Conservation (phyloP, 768 basidiomycete genomes). For the Lactarius hengduanensis region DNA sequence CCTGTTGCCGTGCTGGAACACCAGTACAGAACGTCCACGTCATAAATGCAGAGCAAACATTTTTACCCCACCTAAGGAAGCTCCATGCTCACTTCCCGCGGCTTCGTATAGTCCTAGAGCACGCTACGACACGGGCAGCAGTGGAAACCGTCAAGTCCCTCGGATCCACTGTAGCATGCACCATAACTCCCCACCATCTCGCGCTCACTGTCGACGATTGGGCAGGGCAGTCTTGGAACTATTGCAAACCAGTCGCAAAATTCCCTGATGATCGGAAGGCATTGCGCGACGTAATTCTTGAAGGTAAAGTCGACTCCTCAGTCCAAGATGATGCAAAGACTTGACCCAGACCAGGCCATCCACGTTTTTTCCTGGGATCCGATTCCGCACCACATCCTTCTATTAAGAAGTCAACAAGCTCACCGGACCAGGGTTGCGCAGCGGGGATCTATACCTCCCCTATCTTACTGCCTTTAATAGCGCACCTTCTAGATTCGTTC, state of each 20-base stretch:
- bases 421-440: constrained; percentile 74
- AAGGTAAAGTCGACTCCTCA: constrained; percentile 48
- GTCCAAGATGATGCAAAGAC: neutral
- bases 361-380: constrained; percentile 95
- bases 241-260: constrained; percentile 98
- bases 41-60: constrained; percentile 87
- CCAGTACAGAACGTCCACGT: constrained; percentile 75
- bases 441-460: constrained; percentile 97
- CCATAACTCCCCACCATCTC: constrained; percentile 97
- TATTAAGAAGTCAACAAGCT: constrained; percentile 63
- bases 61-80: constrained; percentile 82
- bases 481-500: constrained; percentile 84
- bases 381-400: constrained; percentile 94
- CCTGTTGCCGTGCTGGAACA: constrained; percentile 2
- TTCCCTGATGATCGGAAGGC: constrained; percentile 89
- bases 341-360: constrained; percentile 58
- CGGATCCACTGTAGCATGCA: constrained; percentile 86
- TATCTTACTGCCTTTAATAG: constrained; percentile 85
- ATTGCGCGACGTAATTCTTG: constrained; percentile 68
- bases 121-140: constrained; percentile 91
- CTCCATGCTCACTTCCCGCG: constrained; percentile 82
- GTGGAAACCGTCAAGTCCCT: constrained; percentile 80
- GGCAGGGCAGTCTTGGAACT: constrained; percentile 93
- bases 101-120: constrained; percentile 94
- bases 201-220: constrained; percentile 93